phyloP scores from a whole-genome alignment of 2,329 filamentous ascomycete species.

The Epichloe gansuensis region DNA sequence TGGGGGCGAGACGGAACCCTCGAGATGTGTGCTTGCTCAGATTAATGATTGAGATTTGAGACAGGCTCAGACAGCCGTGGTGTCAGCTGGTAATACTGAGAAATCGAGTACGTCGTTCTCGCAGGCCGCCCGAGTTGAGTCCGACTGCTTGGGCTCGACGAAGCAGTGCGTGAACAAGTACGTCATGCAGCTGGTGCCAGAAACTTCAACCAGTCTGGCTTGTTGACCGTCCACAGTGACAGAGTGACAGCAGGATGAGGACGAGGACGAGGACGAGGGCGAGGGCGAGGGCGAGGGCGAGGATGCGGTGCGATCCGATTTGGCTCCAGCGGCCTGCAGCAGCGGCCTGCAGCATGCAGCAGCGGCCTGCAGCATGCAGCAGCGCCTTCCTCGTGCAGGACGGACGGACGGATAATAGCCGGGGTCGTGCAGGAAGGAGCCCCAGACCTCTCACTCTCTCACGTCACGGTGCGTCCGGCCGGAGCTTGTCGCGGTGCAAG shows the following conservation, averaged over 20 bases:
- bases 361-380: not conserved
- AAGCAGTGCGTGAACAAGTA: not conserved
- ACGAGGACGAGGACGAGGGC: not conserved
- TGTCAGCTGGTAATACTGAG: too few species aligned
- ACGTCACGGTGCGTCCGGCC: not conserved
- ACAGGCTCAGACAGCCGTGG: too few species aligned
- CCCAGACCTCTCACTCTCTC: not conserved
- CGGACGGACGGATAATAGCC: not conserved
- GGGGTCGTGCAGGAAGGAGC: not conserved
- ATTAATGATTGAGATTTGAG: not conserved
- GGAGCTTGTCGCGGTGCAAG: not conserved
- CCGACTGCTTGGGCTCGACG: not conserved
- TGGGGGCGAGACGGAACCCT: not conserved
- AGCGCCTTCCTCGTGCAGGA: not conserved
- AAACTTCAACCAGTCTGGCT: too few species aligned
- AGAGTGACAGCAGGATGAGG: not conserved
- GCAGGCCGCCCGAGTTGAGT: too few species aligned
- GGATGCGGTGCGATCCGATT: not conserved
- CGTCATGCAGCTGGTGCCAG: not conserved
- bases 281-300: too few species aligned
- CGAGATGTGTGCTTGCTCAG: not conserved
- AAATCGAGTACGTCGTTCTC: too few species aligned
- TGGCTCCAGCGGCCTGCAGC: not conserved
- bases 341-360: not conserved
- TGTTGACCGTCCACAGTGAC: not conserved